Percentiles rank a stretch among this genome's conserved stretches.
phyloP scores from a whole-genome alignment of 495 filamentous ascomycete genomes.

The Aspergillus biplanus region DNA sequence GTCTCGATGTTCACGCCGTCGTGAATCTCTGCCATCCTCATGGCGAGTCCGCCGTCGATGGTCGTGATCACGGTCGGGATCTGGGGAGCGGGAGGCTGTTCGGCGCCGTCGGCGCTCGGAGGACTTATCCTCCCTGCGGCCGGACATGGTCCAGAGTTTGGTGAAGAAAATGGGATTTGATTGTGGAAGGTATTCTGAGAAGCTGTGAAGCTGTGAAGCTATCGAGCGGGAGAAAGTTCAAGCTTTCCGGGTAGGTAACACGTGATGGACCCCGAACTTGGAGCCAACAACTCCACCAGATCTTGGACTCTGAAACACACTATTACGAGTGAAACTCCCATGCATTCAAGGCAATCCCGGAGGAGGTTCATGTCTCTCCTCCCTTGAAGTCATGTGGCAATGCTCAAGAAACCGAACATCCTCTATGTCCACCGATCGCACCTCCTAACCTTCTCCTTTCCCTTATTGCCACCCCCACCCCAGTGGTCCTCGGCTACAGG shows the following conservation, averaged over 20 bases:
- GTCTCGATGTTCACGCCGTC: slow-evolving; percentile 37
- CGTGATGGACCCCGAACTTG: slow-evolving; percentile 7
- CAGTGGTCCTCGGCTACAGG: not conserved
- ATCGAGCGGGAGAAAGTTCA: not conserved
- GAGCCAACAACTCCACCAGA: not conserved
- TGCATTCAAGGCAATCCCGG: slow-evolving; percentile 1
- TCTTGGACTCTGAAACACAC: not conserved
- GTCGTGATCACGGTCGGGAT: slow-evolving; percentile 24
- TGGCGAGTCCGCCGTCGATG: slow-evolving; percentile 31
- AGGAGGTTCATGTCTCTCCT: slow-evolving; percentile 20
- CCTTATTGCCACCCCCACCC: slow-evolving; percentile 25
- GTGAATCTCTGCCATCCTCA: slow-evolving; percentile 31
- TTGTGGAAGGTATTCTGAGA: not conserved
- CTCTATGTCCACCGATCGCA: slow-evolving; percentile 32
- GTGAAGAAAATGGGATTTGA: not conserved
- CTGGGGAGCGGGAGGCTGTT: slow-evolving; percentile 27
- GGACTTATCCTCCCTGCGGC: slow-evolving; percentile 24
- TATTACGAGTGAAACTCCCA: not conserved
- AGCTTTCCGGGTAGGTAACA: not conserved
- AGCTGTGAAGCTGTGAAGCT: not conserved
- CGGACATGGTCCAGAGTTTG: slow-evolving; percentile 28
- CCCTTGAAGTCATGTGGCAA: slow-evolving; percentile 43
- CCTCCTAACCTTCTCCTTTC: slow-evolving; percentile 32
- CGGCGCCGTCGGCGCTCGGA: slow-evolving; percentile 27
- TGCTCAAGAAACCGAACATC: slow-evolving; percentile 40